These are phyloP conservation scores for Fusarium dimerum DNA, from an alignment of 2,329 filamentous ascomycete genomes.

Conservation along the genomic window DNA sequence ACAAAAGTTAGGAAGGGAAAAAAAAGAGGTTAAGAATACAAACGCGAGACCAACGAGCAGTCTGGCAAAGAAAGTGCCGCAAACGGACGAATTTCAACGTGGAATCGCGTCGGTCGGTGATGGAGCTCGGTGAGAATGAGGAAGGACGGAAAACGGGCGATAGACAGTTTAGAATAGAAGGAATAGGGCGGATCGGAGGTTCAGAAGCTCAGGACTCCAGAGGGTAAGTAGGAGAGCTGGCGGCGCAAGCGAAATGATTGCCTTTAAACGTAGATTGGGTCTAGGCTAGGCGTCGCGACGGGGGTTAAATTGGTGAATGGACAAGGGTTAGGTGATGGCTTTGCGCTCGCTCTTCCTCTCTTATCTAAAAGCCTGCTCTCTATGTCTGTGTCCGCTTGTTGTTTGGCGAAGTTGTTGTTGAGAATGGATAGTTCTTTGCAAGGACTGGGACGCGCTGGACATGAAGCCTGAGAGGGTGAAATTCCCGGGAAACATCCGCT, in stretches of 20 bases:
- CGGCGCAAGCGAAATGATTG: constrained; percentile 56
- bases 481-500: constrained; percentile 20
- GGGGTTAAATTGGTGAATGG: constrained; percentile 30
- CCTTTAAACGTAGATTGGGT: constrained; percentile 44
- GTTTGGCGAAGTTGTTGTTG: constrained; percentile 7
- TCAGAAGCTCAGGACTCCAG: constrained; percentile 34
- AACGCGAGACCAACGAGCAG: constrained; percentile 15
- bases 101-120: constrained; percentile 29
- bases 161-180: constrained; percentile 20
- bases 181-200: constrained; percentile 44
- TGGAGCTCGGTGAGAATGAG: constrained; percentile 32
- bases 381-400: constrained; percentile 1
- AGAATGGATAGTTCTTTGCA: constrained; percentile 11
- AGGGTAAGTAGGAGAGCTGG: constrained; percentile 28
- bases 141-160: constrained; percentile 25
- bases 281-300: constrained; percentile 35
- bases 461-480: constrained; percentile 17
- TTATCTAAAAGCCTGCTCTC: neutral
- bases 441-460: constrained; percentile 9
- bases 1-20: constrained; percentile 13
- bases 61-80: constrained; percentile 18
- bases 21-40: constrained; percentile 8
- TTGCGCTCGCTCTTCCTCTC: too few species aligned
- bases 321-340: constrained; percentile 11
- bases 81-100: constrained; percentile 25